Base-by-base conservation (phyloP, 768 basidiomycete species). In the Mycena chlorophos region DNA sequence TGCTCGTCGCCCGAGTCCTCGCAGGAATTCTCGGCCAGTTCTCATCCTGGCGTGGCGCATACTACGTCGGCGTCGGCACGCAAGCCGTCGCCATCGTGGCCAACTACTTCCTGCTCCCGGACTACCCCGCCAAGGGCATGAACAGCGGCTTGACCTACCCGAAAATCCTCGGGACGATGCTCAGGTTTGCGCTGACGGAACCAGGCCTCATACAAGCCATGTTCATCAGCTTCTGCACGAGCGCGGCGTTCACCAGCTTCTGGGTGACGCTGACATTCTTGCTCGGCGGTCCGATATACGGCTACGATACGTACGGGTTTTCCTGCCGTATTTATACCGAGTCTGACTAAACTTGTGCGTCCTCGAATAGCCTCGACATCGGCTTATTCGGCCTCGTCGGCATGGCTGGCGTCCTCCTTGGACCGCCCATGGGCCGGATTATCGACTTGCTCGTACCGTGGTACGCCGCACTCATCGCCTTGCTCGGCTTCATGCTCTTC, bases 351-450 rank as follows among this genome's bases (percentile, higher is more conserved):
- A 20, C 10, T 12, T 13, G 10, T 40, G 19, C 12, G 19, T 25
- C 10, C 45, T 8, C 23, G 26, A 29, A 3, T 37, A 82, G 79
- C 2, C 57, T 82, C 28, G 74, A 73, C 16, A 90, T 89, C 52
- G 89, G 89, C 2, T 74, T 91, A 5, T 90, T 91, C 64, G 89
- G 87, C 3, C 72, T 92, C 20, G 75, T 90, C n/a, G 90, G 90
- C 38, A 82, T 82, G 79, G 73, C 85, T 12, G 92, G 85, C 22
- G 88, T 90, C 10, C 71, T 84, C 14, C 67, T 82, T 50, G 87
- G 87, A 0, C 91, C 91, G 0, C 58, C 90, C 26, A 77, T 83
- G 39, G 93, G 92, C 0, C 80, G 78, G 43, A 58, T 82, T n/a
- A 80, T 94, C 55, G 91, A 94, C 71, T 71, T 68, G 2, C 76